A percentile compares a stretch with the other conserved stretches of the same genome.
Evolutionary conservation across 75 land plant species (phyloP).

Genomic region (Picea glauca): DNA sequence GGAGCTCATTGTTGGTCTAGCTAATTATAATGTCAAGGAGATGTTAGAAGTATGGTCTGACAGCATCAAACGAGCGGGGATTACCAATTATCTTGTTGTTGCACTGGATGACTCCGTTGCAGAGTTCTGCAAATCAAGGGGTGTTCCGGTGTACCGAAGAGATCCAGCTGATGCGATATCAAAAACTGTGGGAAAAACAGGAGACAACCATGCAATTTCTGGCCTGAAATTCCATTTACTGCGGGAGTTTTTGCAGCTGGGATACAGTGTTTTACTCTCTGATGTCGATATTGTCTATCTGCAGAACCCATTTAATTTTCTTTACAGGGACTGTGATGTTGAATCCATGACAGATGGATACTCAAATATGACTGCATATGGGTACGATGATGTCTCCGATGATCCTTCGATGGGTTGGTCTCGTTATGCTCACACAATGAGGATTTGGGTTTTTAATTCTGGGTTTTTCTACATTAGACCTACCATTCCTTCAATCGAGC

Average conservation of each 20-base stretch:
- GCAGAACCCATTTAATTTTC: conserved; percentile 87
- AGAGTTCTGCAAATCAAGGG: conserved; percentile 65
- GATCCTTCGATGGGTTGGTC: conserved; percentile 98
- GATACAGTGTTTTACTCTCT: conserved; percentile 91
- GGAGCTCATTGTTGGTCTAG: conserved; percentile 84
- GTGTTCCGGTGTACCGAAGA: conserved; percentile 79
- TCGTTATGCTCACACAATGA: conserved; percentile 95
- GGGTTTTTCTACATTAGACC: conserved; percentile 96
- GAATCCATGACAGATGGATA: conserved; percentile 97
- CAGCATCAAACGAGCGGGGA: conserved; percentile 70
- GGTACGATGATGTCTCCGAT: conserved; percentile 89
- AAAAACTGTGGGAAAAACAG: conserved; percentile 43
- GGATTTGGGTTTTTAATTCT: conserved; percentile 97
- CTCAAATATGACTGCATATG: conserved; percentile 85
- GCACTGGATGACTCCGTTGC: conserved; percentile 78
- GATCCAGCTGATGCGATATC: conserved; percentile 56
- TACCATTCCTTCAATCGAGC: conserved; percentile 87
- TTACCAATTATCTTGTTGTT: conserved; percentile 83
- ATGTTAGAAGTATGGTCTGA: conserved; percentile 85
- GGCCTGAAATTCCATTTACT: conserved; percentile 71
- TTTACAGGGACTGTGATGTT: conserved; percentile 91
- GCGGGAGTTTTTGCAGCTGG: conserved; percentile 91
- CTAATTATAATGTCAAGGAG: conserved; percentile 71
- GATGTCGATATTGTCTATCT: conserved; percentile 95
- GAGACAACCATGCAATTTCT: conserved; percentile 85